Percentiles rank a stretch among this genome's conserved stretches.
These are phyloP conservation scores for Trichoderma virens DNA, from an alignment of 495 filamentous ascomycete genomes.

Conservation along the genomic window DNA sequence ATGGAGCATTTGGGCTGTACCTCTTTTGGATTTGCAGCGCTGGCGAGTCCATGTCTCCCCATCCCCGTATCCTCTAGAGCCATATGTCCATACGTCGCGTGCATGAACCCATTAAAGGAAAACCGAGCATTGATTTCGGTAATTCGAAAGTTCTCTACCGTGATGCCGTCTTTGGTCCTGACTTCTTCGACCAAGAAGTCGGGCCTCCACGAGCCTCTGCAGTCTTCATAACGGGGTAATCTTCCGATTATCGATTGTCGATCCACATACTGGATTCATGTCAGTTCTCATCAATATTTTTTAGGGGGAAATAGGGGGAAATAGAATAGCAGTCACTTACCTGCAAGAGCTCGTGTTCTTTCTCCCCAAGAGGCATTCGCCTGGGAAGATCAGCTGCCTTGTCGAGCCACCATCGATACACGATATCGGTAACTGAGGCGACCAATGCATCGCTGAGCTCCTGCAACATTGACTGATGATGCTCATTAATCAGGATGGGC, in stretches of 20 bases:
- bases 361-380: constrained; percentile 31
- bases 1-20: background rate
- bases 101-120: constrained; percentile 30
- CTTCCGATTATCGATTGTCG: background rate
- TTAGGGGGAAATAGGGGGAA: background rate
- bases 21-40: background rate
- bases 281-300: background rate
- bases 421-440: constrained; percentile 30
- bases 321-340: constrained; percentile 1
- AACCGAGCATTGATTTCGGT: constrained; percentile 44
- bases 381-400: constrained; percentile 24
- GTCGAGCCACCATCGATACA: constrained; percentile 36
- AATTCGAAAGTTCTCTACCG: constrained; percentile 23
- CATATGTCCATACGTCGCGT: constrained; percentile 19
- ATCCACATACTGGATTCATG: background rate
- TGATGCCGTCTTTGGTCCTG: constrained; percentile 3
- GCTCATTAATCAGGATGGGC: background rate
- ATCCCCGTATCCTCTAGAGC: constrained; percentile 13
- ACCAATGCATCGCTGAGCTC: constrained; percentile 23
- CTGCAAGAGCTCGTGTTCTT: constrained; percentile 28
- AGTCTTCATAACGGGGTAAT: background rate
- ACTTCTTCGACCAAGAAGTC: constrained; percentile 34
- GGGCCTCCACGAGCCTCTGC: constrained; percentile 34
- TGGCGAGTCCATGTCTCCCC: background rate
- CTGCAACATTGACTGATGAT: constrained; percentile 13